Conservation (phyloP, 2,329 filamentous ascomycete genomes). For the Byssoonygena ceratinophila region DNA sequence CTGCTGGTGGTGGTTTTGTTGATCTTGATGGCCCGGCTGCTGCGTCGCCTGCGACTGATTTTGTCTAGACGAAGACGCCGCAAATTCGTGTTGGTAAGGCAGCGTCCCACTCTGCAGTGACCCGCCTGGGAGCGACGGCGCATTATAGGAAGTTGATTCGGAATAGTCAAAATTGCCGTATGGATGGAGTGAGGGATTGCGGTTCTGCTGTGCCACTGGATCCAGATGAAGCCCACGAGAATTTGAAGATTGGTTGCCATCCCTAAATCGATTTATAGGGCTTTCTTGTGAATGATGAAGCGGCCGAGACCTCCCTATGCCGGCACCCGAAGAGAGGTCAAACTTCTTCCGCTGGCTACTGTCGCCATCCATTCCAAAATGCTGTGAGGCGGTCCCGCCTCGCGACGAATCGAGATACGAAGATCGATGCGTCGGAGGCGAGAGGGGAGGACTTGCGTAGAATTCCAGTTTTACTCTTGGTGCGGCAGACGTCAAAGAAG, state of each 20-base stretch:
- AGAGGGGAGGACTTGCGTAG: slow-evolving; percentile 52
- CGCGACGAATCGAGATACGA: slow-evolving; percentile 47
- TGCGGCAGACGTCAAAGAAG: not conserved
- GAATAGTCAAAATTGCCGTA: slow-evolving; percentile 45
- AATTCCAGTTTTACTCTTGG: slow-evolving; percentile 52
- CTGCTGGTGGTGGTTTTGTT: slow-evolving; percentile 37
- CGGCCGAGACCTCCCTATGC: slow-evolving; percentile 42
- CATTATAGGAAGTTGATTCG: slow-evolving; percentile 45
- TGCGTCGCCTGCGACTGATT: slow-evolving; percentile 22
- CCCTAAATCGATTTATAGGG: slow-evolving; percentile 36
- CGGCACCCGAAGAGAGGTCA: slow-evolving; percentile 49
- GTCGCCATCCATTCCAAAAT: slow-evolving; percentile 65
- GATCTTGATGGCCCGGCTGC: slow-evolving; percentile 28
- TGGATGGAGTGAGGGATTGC: slow-evolving; percentile 29
- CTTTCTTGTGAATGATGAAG: slow-evolving; percentile 42
- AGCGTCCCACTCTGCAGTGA: slow-evolving; percentile 45
- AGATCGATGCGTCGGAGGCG: slow-evolving; percentile 54
- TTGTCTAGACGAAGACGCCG: slow-evolving; percentile 27
- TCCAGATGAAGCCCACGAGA: slow-evolving; percentile 24
- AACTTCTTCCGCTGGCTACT: slow-evolving; percentile 63
- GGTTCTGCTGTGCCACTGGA: slow-evolving; percentile 28
- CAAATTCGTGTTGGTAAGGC: slow-evolving; percentile 58
- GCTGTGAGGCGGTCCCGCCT: slow-evolving; percentile 44
- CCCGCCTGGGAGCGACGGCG: slow-evolving; percentile 41
- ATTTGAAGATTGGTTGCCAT: slow-evolving; percentile 24